Percentiles rank a stretch among this genome's conserved stretches.
These are phyloP conservation scores for Spergularia azorica DNA, from an alignment of 179 eudicot species.

Conservation along the genomic window DNA sequence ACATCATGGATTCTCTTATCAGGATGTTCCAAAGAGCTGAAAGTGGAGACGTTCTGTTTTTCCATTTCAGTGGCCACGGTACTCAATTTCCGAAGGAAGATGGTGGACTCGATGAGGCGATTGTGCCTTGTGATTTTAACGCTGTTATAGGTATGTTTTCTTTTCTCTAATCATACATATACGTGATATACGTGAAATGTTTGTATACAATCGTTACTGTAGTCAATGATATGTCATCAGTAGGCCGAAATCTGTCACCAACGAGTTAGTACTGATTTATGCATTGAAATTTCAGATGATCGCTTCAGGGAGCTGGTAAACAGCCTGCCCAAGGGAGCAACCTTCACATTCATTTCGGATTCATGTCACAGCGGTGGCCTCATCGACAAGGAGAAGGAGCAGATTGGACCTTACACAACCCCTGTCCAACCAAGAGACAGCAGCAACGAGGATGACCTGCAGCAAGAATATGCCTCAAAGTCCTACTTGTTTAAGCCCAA, in stretches of 20 bases:
- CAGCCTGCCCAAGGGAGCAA: constrained; percentile 48
- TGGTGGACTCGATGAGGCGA: not conserved
- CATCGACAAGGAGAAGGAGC: constrained; percentile 54
- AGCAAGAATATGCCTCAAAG: constrained; percentile 27
- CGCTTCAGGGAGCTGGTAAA: constrained; percentile 41
- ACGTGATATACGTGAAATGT: no score
- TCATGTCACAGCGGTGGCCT: constrained; percentile 65
- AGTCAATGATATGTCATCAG: no score
- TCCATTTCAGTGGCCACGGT: not conserved
- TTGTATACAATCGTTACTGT: no score
- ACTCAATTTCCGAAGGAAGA: not conserved
- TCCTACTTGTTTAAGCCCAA: constrained; percentile 23
- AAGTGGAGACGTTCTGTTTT: not conserved
- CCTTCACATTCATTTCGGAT: constrained; percentile 58
- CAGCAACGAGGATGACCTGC: not conserved
- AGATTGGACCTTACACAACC: constrained; percentile 38
- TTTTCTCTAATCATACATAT: not conserved
- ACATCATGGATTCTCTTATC: not conserved
- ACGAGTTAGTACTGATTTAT: not conserved
- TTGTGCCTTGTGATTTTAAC: not conserved
- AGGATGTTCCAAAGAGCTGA: not conserved
- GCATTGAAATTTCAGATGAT: constrained; percentile 18
- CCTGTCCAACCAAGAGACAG: not conserved
- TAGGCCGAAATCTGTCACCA: no score
- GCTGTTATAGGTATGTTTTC: not conserved